A percentile compares a stretch with the other conserved stretches of the same genome.
Conservation (phyloP, 1,284 basidiomycete species). For the Ceratobasidium papillatum region DNA sequence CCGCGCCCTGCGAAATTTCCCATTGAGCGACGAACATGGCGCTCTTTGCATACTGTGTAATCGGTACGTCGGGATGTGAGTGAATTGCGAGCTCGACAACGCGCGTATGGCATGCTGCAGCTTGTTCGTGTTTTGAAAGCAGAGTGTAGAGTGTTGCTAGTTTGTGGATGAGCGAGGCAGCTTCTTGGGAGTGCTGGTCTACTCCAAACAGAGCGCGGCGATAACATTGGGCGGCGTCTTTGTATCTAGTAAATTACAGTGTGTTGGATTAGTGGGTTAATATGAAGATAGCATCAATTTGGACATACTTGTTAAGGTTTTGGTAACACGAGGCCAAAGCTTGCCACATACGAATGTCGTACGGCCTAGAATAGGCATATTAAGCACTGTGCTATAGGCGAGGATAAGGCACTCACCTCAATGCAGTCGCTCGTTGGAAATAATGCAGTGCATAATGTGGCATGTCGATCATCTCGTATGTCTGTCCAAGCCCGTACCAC, state of each 20-base stretch:
- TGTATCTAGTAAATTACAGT: slow-evolving; percentile 59
- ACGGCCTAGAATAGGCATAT: slow-evolving; percentile 73
- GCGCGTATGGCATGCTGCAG: slow-evolving; percentile 74
- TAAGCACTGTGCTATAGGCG: slow-evolving; percentile 34
- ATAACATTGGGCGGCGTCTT: slow-evolving; percentile 88
- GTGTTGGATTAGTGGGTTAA: slow-evolving; percentile 12
- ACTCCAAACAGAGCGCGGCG: slow-evolving; percentile 88
- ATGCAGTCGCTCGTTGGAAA: slow-evolving; percentile 93
- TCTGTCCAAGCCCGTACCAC: slow-evolving; percentile 98
- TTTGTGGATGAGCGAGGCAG: slow-evolving; percentile 48
- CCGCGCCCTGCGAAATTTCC: slow-evolving; percentile 64
- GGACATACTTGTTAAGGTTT: slow-evolving; percentile 76
- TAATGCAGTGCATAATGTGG: slow-evolving; percentile 96
- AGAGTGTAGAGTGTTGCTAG: slow-evolving; percentile 78
- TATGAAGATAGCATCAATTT: slow-evolving; percentile 39
- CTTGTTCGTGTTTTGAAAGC: slow-evolving; percentile 70
- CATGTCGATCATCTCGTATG: slow-evolving; percentile 96
- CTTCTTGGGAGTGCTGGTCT: slow-evolving; percentile 55
- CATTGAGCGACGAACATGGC: slow-evolving; percentile 82
- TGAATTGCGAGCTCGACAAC: slow-evolving; percentile 78
- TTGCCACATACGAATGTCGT: slow-evolving; percentile 96
- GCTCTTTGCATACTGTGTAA: slow-evolving; percentile 81
- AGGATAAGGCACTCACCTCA: slow-evolving; percentile 71
- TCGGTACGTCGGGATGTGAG: slow-evolving; percentile 61
- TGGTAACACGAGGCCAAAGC: slow-evolving; percentile 95